Evolutionary conservation across 495 filamentous ascomycete genomes (phyloP), one percentile per base, ranked within the genome.

Genomic region (Neurospora sp.): DNA sequence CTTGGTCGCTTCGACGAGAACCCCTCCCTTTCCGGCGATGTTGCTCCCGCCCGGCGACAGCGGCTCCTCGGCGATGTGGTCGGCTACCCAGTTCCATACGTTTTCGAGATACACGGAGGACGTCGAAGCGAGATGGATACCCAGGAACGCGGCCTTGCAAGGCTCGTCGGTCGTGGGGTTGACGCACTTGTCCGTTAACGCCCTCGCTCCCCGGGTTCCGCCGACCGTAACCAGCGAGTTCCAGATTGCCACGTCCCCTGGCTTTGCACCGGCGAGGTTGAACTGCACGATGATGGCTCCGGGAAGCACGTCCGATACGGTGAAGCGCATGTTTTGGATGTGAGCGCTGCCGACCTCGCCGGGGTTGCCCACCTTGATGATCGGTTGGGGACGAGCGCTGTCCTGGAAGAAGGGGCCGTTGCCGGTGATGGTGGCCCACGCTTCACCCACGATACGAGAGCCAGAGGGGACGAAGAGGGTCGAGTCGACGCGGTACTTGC

Each of bases 71-170:
- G 90, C 77, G 72, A 91, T 89, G 78, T 94, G 92, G 73, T 94
- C 92, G 3, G 90, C 89, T 1, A 88, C 87, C 91, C 91, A 91
- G 70, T 89, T 82, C 91, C 90, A 91, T 8, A 84, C 82, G 73
- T 93, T 94, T 78, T 93, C 90, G 45, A 92, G 69, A 75, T 92
- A 93, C 0, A 83, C 81, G 0, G 81, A 83, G 1, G 88, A 91
- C 4, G 76, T 83, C 16, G 86, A 73, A 0, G 91, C 87, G 39
- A 93, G 81, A 75, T 93, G 89, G 79, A 93, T 84, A 4, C 86
- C 85, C 82, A 93, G 79, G 76, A 89, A 93, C 2, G 89, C 92
- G 2, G 86, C 90, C 31, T 87, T 85, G 77, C 91, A 93, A 42
- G 87, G 78, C 12, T 83, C 72, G 75, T 89, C 86, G 35, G 82